These are phyloP conservation scores for Corchorus capsularis DNA, from an alignment of 345 rosid species.

Conservation along the genomic window DNA sequence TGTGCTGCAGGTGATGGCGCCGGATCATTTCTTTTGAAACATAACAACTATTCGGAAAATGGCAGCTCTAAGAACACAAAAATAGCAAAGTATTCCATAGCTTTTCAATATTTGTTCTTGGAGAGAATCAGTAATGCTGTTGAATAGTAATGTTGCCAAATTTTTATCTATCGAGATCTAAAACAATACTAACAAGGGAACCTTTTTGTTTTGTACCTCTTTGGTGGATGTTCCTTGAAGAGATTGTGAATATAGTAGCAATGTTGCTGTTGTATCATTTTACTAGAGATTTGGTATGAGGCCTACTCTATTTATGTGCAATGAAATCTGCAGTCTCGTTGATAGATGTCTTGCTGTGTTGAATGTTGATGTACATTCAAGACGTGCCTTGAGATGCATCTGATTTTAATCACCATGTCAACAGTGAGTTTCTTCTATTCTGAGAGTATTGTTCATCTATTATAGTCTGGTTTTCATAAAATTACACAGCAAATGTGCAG, in stretches of 20 bases:
- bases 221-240: not conserved
- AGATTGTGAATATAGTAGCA: not conserved
- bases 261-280: not conserved
- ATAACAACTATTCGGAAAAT: constrained; percentile 29
- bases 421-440: not conserved
- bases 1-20: constrained; percentile 57
- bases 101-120: constrained; percentile 44
- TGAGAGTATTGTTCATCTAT: not conserved
- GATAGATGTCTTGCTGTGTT: not conserved
- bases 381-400: not conserved
- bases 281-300: not conserved
- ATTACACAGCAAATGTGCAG: not conserved
- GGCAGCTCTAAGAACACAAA: constrained; percentile 20
- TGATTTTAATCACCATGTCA: not conserved
- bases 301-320: not conserved
- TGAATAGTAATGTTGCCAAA: constrained; percentile 15
- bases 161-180: no score
- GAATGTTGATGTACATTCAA: not conserved
- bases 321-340: not conserved
- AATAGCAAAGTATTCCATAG: constrained; percentile 60
- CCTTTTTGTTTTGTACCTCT: not conserved
- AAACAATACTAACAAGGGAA: not conserved
- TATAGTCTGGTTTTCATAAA: not conserved
- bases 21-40: constrained; percentile 63
- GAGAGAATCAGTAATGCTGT: constrained; percentile 50